Evolutionary conservation across 768 basidiomycete species (phyloP), one percentile per base, ranked within the genome.

Genomic region (Neoboletus subvelutipes): DNA sequence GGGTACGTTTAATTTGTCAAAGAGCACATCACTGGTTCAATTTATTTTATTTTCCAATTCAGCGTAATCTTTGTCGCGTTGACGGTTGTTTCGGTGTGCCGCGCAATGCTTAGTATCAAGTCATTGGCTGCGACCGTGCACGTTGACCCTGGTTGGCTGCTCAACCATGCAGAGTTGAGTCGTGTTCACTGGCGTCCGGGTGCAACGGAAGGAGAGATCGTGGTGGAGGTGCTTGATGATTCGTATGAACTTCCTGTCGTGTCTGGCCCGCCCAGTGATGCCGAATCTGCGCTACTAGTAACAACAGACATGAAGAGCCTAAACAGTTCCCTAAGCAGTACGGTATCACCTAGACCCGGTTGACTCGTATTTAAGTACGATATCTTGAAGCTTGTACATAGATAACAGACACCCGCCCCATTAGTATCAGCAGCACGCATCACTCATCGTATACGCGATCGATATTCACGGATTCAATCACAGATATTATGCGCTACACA

Each of bases 101-200:
- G 70, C 13, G 68, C 73, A 20, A 75, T 77, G 73, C 69, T 78
- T 45, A 74, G 71, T 56, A 75, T 77, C 45, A 71, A 73, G 47
- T 78, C 77, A 2, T 64, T 80, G n/a, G 76, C 80, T 17, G 68
- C 73, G 4, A 66, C 69, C 18, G 64, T 75, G 20, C 74, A 77
- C 33, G 75, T 79, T 8, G 74, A 77, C 36, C 71, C 76, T 2
- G 70, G 71, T 12, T 79, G 75, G 78, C 65, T 80, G 9, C 71
- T 81, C 24, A 79, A 71, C 61, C 73, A 77, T 56, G 73, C 75
- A 7, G 78, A 81, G 64, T 69, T 81, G 26, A 75, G 73, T 40
- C 76, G 79, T 26, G 73, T 80, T 4, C 70, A 63, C 1, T 78
- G 76, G 74, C 71, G 67, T 24, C 64, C 26, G 12, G 78, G 77